These are phyloP conservation scores for Cairneyella variabilis DNA, from an alignment of 495 filamentous ascomycete species.

Conservation along the genomic window DNA sequence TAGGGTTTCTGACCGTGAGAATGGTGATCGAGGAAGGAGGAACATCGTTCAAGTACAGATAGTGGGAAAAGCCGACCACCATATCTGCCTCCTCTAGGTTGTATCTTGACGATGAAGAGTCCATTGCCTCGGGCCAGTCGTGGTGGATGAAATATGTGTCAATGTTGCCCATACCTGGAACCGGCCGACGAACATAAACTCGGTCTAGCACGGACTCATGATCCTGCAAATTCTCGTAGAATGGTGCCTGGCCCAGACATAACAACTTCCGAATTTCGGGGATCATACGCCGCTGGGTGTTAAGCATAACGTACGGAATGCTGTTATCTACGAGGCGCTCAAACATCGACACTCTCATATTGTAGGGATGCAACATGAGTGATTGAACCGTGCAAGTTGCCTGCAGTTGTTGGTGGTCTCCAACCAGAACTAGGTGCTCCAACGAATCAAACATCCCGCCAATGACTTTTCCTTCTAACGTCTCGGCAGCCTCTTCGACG, in stretches of 20 bases:
- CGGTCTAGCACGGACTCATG: constrained; percentile 57
- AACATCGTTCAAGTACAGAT: constrained; percentile 67
- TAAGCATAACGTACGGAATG: constrained; percentile 58
- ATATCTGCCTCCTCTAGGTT: constrained; percentile 77
- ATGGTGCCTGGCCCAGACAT: constrained; percentile 26
- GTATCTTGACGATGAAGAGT: constrained; percentile 62
- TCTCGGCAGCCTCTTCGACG: constrained; percentile 76
- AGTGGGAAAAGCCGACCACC: constrained; percentile 66
- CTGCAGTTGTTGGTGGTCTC: constrained; percentile 71
- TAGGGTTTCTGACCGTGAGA: constrained; percentile 47
- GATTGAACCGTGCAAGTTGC: constrained; percentile 54
- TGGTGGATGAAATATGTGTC: constrained; percentile 74
- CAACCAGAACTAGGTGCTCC: constrained; percentile 71
- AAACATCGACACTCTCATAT: constrained; percentile 66
- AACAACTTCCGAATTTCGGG: constrained; percentile 65
- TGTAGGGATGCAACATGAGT: constrained; percentile 52
- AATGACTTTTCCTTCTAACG: constrained; percentile 61
- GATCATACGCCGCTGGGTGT: constrained; percentile 66
- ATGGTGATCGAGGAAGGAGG: constrained; percentile 64
- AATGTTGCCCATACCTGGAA: constrained; percentile 75
- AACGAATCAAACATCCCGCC: constrained; percentile 63
- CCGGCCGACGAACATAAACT: constrained; percentile 40
- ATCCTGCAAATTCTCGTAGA: constrained; percentile 68
- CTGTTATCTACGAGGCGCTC: constrained; percentile 72
- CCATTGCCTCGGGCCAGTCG: constrained; percentile 58